Base-by-base conservation (phyloP, 2,329 filamentous ascomycete genomes). In the Macrophomina tecta region DNA sequence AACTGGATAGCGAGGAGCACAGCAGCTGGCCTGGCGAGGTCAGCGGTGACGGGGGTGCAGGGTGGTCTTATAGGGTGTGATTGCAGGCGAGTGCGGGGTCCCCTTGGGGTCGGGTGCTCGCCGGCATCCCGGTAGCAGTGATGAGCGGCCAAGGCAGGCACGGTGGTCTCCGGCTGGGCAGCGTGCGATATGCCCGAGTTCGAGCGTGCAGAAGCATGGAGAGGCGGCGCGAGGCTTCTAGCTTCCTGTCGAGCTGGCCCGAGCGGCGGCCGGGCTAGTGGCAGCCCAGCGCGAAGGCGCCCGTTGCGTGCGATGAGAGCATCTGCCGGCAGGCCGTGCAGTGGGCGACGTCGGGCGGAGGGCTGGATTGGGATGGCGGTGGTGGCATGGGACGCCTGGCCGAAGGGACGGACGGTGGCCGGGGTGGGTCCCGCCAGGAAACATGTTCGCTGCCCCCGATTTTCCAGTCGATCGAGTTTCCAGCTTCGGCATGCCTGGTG, bases 391-490 rank as follows among this genome's bases (percentile, higher is more conserved):
- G 45, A 38, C 45, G 28, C n/a, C 55, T 58, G 38, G 23, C 38
- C 38, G 7, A 36, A 11, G 14, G 14, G 55, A 18, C 55, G 12
- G 55, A n/a, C 38, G 7, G 23, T 7, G 23, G 16, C 38, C 55
- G 38, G 55, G 32, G 52, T 28, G 34, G 52, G 52, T 38, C 38
- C 28, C 12, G 14, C 18, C 40, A 5, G 36, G 36, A 38, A 38
- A 38, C 36, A 38, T 38, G 7, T 12, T 38, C 36, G 36, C 36
- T 12, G 36, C 11, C 42, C 58, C 58, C 58, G 32, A 28, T 62
- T 62, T 49, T 49, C 55, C 30, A 49, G 58, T 49, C 58, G 58
- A 62, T 62, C 58, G 58, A 62, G 58, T 62, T 62, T 8, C 58
- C 58, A n/a, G 32, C 42, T 48, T 49, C 12, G 45, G 58, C n/a